Percentiles rank a stretch among this genome's conserved stretches.
Evolutionary conservation across 768 basidiomycete genomes (phyloP).

Genomic region (Kwoniella newhampshirensis): DNA sequence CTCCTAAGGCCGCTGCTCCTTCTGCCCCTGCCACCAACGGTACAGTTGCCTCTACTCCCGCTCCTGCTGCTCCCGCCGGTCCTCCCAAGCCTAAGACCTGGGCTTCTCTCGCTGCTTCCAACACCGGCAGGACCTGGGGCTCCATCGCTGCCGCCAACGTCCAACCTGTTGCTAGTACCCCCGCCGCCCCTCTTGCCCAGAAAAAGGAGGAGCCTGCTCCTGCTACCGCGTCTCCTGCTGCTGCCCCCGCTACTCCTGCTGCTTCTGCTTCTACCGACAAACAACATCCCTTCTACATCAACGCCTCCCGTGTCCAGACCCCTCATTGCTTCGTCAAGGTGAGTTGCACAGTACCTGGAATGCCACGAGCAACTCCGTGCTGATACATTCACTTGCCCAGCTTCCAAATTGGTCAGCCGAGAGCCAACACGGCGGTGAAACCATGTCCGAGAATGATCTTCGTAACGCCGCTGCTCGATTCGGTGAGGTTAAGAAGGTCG

Average conservation of each 20-base stretch:
- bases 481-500: slow-evolving; percentile 33
- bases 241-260: slow-evolving; percentile 26
- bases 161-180: slow-evolving; percentile 51
- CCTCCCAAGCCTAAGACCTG: slow-evolving; percentile 70
- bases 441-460: slow-evolving; percentile 42
- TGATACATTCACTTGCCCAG: slow-evolving; percentile 26
- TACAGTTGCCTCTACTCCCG: slow-evolving; percentile 51
- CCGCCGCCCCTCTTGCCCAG: slow-evolving; percentile 27
- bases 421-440: slow-evolving; percentile 30
- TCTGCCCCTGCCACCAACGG: slow-evolving; percentile 28
- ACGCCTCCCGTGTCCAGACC: slow-evolving; percentile 66
- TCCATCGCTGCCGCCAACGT: slow-evolving; percentile 74
- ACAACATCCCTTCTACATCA: slow-evolving; percentile 51
- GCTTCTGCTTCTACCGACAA: slow-evolving; percentile 20
- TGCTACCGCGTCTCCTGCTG: slow-evolving; percentile 4
- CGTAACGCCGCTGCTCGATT: slow-evolving; percentile 42
- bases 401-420: slow-evolving; percentile 54
- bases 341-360: slow-evolving; percentile 13
- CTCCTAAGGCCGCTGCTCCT: slow-evolving; percentile 27
- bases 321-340: slow-evolving; percentile 88
- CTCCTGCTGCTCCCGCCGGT: slow-evolving; percentile 55
- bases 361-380: too few species aligned
- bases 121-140: slow-evolving; percentile 73
- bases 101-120: slow-evolving; percentile 80
- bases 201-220: slow-evolving; percentile 20